A percentile compares a stretch with the other conserved stretches of the same genome.
phyloP scores from a whole-genome alignment of 2,329 filamentous ascomycete genomes.

The Ceratocystis cubensis region DNA sequence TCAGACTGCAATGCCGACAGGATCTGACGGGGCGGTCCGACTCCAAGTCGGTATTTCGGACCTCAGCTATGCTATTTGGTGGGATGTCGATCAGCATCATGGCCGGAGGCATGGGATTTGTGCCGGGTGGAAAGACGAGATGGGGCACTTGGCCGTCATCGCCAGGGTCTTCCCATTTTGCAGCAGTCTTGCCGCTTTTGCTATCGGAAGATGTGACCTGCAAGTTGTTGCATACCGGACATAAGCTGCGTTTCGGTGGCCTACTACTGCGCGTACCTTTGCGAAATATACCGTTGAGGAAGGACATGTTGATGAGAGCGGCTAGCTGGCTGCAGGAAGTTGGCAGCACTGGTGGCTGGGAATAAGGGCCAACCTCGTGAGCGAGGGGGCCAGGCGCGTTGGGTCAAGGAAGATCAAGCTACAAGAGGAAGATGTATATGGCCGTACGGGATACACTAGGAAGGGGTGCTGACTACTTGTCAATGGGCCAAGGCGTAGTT shows the following conservation, averaged over 20 bases:
- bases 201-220: constrained; percentile 18
- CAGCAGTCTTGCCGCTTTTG: constrained; percentile 16
- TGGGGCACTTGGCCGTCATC: constrained; percentile 10
- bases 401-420: background rate
- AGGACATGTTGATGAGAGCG: constrained; percentile 11
- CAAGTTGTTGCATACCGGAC: constrained; percentile 20
- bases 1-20: constrained; percentile 17
- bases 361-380: constrained; percentile 4
- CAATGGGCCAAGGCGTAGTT: background rate
- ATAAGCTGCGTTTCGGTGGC: constrained; percentile 14
- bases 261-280: constrained; percentile 13
- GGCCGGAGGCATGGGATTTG: constrained; percentile 19
- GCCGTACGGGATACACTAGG: background rate
- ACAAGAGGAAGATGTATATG: background rate
- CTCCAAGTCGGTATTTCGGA: constrained; percentile 9
- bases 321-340: background rate
- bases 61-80: constrained; percentile 18
- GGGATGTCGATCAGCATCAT: constrained; percentile 20
- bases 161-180: constrained; percentile 19
- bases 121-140: constrained; percentile 14
- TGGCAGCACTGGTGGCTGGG: background rate
- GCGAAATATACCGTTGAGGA: constrained; percentile 20
- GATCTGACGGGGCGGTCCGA: constrained; percentile 11
- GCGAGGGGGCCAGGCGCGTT: background rate
- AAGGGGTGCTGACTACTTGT: background rate